Conservation (phyloP, 805 yeast species). For the Wickerhamomyces ciferrii region DNA sequence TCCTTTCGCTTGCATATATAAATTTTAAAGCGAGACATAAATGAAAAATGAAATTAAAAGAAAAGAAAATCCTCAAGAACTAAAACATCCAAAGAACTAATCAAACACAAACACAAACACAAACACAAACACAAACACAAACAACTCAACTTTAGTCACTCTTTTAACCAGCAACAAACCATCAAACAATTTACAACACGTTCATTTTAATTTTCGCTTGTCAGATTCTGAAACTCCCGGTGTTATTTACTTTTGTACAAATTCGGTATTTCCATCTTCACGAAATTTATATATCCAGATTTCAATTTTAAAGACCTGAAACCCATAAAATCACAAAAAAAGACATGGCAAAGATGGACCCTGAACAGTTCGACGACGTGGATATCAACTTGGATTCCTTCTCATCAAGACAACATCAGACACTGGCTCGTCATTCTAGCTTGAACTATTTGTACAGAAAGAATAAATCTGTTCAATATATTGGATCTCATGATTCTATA, state of each 20-base stretch:
- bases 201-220: no score
- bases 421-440: constrained; percentile 4
- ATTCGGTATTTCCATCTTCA: not conserved
- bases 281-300: not conserved
- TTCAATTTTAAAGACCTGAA: not conserved
- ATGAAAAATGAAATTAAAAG: no score
- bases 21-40: no score
- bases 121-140: no score
- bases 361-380: constrained; percentile 15
- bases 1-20: no score
- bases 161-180: no score
- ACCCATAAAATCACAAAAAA: not conserved
- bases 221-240: not conserved
- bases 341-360: constrained; percentile 13
- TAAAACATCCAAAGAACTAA: no score
- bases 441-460: constrained; percentile 5
- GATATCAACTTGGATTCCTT: constrained; percentile 10
- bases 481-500: constrained; percentile 2
- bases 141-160: no score
- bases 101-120: no score
- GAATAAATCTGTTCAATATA: not conserved
- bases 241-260: not conserved
- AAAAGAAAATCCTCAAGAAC: no score
- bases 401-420: not conserved
- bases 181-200: no score